Evolutionary conservation across 768 basidiomycete species (phyloP).

Genomic region (Mycena indigotica): DNA sequence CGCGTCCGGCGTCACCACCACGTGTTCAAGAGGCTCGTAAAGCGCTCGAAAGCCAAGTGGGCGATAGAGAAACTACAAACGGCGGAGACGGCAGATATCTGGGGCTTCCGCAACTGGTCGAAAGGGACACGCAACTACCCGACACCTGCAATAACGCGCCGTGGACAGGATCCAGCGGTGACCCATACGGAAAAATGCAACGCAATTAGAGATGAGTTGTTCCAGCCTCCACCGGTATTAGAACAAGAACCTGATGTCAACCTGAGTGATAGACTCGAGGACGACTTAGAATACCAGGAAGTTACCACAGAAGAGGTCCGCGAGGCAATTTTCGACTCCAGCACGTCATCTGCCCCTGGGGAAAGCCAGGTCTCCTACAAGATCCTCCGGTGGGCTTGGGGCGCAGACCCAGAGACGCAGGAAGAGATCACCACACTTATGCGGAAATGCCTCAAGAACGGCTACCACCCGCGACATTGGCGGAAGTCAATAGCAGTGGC

Average conservation of each 20-base stretch:
- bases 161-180: conserved; percentile 16
- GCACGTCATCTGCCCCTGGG: conserved; percentile 25
- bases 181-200: conserved; percentile 26
- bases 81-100: conserved; percentile 23
- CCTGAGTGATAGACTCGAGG: not conserved
- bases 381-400: conserved; percentile 28
- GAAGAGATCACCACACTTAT: conserved; percentile 16
- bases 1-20: not conserved
- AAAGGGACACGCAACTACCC: conserved; percentile 28
- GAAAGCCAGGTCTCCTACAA: conserved; percentile 25
- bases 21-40: not conserved
- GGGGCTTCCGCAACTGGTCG: conserved; percentile 27
- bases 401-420: too few relatives aligned
- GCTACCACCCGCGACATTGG: conserved; percentile 29
- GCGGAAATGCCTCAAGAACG: conserved; percentile 21
- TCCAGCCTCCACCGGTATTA: conserved; percentile 23
- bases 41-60: not conserved
- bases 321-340: conserved; percentile 20
- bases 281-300: conserved; percentile 17
- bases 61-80: conserved; percentile 11
- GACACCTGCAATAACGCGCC: conserved; percentile 25
- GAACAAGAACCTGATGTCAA: not conserved
- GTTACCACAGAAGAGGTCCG: conserved; percentile 24
- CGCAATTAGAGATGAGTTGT: conserved; percentile 19
- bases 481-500: conserved; percentile 31